These are phyloP conservation scores for Capillidium rhysosporum DNA, from an alignment of 371 early-diverging fungal species.

Conservation along the genomic window DNA sequence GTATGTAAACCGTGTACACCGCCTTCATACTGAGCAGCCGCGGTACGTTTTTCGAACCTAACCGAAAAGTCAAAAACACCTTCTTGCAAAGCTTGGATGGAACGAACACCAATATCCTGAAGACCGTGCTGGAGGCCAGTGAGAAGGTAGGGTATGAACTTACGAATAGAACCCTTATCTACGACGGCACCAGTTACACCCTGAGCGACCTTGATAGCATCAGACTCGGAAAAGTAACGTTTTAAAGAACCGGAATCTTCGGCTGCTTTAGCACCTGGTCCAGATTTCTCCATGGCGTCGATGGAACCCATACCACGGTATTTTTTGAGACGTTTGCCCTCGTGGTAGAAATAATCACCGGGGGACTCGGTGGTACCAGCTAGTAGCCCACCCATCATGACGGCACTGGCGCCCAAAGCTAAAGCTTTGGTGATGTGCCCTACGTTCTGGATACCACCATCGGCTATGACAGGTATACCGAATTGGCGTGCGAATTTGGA, in stretches of 20 bases:
- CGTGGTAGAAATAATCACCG: slow-evolving; percentile 93
- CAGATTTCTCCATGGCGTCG: slow-evolving; percentile 68
- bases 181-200: slow-evolving; percentile 89
- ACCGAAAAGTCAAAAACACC: slow-evolving; percentile 46
- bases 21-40: slow-evolving; percentile 90
- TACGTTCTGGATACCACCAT: slow-evolving; percentile 89
- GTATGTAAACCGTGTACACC: slow-evolving; percentile 85
- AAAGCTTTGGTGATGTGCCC: slow-evolving; percentile 94
- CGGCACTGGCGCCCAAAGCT: slow-evolving; percentile 81
- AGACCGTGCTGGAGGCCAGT: slow-evolving; percentile 91
- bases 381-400: slow-evolving; percentile 95
- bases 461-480: slow-evolving; percentile 92
- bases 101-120: slow-evolving; percentile 81
- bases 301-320: slow-evolving; percentile 96
- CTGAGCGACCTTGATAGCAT: slow-evolving; percentile 95
- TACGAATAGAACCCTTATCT: slow-evolving; percentile 89
- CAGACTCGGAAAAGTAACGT: slow-evolving; percentile 88
- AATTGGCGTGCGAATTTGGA: slow-evolving; percentile 77
- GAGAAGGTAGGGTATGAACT: slow-evolving; percentile 71
- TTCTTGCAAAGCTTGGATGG: slow-evolving; percentile 36
- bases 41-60: slow-evolving; percentile 84
- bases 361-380: slow-evolving; percentile 91
- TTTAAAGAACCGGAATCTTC: slow-evolving; percentile 64
- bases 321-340: slow-evolving; percentile 90
- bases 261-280: slow-evolving; percentile 18